phyloP scores from a whole-genome alignment of 176 grass and related monocot species.

The Carex pumila region DNA sequence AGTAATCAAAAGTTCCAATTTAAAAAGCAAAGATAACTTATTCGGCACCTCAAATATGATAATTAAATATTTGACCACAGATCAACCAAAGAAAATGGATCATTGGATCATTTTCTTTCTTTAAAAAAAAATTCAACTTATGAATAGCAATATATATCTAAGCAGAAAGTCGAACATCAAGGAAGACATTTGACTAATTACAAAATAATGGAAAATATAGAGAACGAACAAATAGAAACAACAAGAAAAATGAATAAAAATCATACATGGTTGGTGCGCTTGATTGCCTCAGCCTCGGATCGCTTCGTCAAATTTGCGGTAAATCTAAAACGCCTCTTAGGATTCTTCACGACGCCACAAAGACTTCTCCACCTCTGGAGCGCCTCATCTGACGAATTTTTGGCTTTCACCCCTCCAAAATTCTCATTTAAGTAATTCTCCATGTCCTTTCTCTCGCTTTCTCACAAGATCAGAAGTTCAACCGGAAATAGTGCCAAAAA shows the following conservation, averaged over 20 bases:
- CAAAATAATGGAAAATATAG: background rate
- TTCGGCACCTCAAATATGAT: background rate
- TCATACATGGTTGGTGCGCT: conserved; percentile 49
- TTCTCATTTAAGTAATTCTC: conserved; percentile 87
- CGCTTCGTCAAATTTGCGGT: conserved; percentile 79
- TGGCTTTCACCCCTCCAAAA: conserved; percentile 69
- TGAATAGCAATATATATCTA: background rate
- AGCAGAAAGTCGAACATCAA: background rate
- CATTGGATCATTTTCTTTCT: background rate
- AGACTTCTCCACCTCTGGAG: conserved; percentile 77
- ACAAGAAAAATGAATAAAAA: background rate
- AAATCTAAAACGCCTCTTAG: conserved; percentile 89
- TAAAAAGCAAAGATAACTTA: background rate
- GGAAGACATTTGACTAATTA: background rate
- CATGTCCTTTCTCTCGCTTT: conserved; percentile 27
- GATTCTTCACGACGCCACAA: conserved; percentile 89
- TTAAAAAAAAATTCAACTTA: background rate
- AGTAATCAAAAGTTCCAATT: background rate
- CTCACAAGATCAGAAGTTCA: background rate
- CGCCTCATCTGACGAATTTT: conserved; percentile 82
- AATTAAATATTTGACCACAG: background rate
- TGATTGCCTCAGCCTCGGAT: conserved; percentile 62
- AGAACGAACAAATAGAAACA: background rate
- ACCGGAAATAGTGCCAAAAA: background rate
- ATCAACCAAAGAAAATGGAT: background rate